Evolutionary conservation across 805 yeast species (phyloP), one percentile per base, ranked within the genome.

Genomic region (Pichia californica): DNA sequence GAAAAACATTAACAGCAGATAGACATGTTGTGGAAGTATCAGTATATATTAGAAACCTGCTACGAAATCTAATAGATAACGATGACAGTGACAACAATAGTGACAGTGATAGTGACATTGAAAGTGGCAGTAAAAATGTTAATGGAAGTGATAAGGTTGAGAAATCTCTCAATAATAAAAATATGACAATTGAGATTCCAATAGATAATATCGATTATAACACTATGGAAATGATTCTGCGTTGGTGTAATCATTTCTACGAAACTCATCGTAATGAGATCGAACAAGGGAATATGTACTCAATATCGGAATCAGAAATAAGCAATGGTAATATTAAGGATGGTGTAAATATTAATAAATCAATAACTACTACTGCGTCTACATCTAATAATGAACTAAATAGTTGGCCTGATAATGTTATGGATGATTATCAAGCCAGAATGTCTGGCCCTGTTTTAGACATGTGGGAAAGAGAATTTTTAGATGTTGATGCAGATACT

Each of bases 401-500:
- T 15, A 31, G 15, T 15, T 39, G 46, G 46, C 26, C 46, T 14
- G 67, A 65, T 5, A 77, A 72, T 39, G 44, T 41, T 10, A 74
- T 73, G 11, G 87, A 81, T 46, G 79, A 74, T 23, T 81, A 77
- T 45, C 80, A 77, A 29, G 75, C 78, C 44, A 82, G 77, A 43
- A 79, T 87, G 55, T 31, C 40, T 8, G 47, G 44, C 9, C 20
- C 44, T 11, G 36, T 35, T 5, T 28, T 36, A 2, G 88, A 81
- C 48, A 84, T 83, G 39, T 88, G 97, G 97, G 96, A 89, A 64
- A 82, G 83, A 59, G 83, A 83, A 60, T 89, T 88, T 61, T 71
- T 89, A 54, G 81, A 83, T 59, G 95, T 88, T 27, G 96, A 88
- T 64, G 95, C 82, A 52, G 86, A 81, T 51, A 78, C 81, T 81